Evolutionary conservation across 768 basidiomycete species (phyloP), one percentile per base, ranked within the genome.

Genomic region (Mycena leptocephala): DNA sequence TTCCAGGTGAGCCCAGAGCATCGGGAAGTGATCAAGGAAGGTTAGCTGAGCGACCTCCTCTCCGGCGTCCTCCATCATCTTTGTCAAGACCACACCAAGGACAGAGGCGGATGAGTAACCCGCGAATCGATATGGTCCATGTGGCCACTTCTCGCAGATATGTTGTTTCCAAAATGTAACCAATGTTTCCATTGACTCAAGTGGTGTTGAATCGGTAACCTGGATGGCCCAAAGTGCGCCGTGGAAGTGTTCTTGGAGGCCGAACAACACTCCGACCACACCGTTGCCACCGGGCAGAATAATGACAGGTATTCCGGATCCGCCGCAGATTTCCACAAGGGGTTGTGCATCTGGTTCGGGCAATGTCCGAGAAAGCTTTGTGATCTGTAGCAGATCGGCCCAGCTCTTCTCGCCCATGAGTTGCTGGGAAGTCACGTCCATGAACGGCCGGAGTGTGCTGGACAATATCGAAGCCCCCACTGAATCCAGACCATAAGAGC

Each of bases 401-500:
- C 83, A 77, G 7, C 78, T 82, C 62, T 81, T 63, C 53, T 84
- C 80, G 0, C 80, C 81, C 16, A 85, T 74, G 24, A 85, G 81
- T 72, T 84, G 84, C 56, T 84, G 48, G 62, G 84, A 83, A 4
- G 82, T 79, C 35, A 83, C 72, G 0, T 66, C 24, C 18, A 83
- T 51, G 33, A 79, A 74, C 1, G 82, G 80, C 5, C 72, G 69
- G 26, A 85, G 80, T 1, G 79, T 80, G n/a, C 66, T 72, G 3
- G 85, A 79, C 22, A 85, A 65, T 24, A 79, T 68, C 26, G 81
- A 78, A 7, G 85, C 85, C 11, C 81, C 77, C 3, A 85, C 77
- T 2, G 84, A 84, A 70, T 86, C 85, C 7, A 85, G 69, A 18
- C 84, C 84, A 28, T 85, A 85, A 0, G 81, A 71, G 9, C 80